Evolutionary conservation across 1,139 yeast species (phyloP).

Genomic region (Suhomyces maxii): DNA sequence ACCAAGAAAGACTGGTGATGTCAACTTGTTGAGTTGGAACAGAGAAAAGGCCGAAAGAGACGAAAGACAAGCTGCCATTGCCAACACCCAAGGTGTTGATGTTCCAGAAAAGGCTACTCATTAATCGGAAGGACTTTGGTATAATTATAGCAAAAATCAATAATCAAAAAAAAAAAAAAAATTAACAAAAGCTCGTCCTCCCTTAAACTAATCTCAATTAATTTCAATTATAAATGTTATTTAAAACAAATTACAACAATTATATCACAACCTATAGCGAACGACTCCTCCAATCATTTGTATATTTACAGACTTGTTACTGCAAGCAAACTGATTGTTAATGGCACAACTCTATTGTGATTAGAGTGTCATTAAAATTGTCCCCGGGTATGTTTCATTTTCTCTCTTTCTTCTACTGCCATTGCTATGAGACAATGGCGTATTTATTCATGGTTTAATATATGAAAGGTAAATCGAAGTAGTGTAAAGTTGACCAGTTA

Average conservation of each 20-base stretch:
- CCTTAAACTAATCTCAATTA: too few species aligned
- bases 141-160: too few species aligned
- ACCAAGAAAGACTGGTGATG: slow-evolving; percentile 78
- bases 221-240: too few species aligned
- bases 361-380: not conserved
- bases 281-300: too few species aligned
- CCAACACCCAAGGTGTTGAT: slow-evolving; percentile 5
- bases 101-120: slow-evolving; percentile 3
- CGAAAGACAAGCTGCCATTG: slow-evolving; percentile 15
- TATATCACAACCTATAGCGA: too few species aligned
- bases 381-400: not conserved
- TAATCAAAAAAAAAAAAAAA: too few species aligned
- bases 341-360: not conserved
- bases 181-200: too few species aligned
- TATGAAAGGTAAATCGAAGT: not conserved
- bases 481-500: not conserved
- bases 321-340: too few species aligned
- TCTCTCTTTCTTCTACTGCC: not conserved
- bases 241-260: too few species aligned
- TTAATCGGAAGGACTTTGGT: too few species aligned
- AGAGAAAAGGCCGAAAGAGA: slow-evolving; percentile 31
- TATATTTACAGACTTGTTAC: too few species aligned
- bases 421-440: not conserved
- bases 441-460: not conserved
- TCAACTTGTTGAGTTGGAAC: slow-evolving; percentile 73